Evolutionary conservation across 2,329 filamentous ascomycete species (phyloP), one percentile per base, ranked within the genome.

Genomic region (Aspergillus chevalieri): DNA sequence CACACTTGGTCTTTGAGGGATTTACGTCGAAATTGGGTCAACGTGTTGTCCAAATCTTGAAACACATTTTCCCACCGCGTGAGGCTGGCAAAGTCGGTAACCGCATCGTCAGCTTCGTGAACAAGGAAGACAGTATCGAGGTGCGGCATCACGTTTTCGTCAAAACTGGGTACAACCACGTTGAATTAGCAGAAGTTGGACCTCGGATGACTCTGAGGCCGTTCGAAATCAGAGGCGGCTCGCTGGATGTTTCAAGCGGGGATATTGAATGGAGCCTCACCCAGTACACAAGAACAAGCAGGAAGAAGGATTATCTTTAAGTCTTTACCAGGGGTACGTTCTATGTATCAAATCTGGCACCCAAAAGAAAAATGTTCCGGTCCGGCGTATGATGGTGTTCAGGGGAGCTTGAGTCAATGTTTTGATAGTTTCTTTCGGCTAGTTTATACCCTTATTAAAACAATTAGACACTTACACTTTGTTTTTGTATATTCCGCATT

Each of bases 231-330:
- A 80, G 91, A 43, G 86, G 85, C 47, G 92, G 93, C 14, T 95
- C 92, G 3, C 75, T 96, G 52, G 93, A 97, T 54, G 69, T 91
- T 64, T 94, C 94, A 69, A 88, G 94, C 58, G 92, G 92, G 3
- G 93, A 98, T 70, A 84, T 94, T 4, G 93, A 98, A 72, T 98
- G 93, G 93, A 87, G 93, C 55, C 77, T 98, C 55, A 94, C 89
- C 53, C 92, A 96, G 66, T 98, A 95, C 70, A 98, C 92, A 7
- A 80, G 93, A 58, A 97, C 92, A 12, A 85, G 86, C 61, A 84
- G 84, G 73, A 97, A 97, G 82, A 96, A 96, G 83, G 89, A 95
- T 65, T 95, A 95, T 65, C 78, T 96, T 48, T 96, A 57, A 67
- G 33, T 47, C 38, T 46, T 24, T 46, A 33, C 43, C 9, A 28